phyloP scores from a whole-genome alignment of 1,284 basidiomycete genomes.

The Tetrapyrgos nigripes region DNA sequence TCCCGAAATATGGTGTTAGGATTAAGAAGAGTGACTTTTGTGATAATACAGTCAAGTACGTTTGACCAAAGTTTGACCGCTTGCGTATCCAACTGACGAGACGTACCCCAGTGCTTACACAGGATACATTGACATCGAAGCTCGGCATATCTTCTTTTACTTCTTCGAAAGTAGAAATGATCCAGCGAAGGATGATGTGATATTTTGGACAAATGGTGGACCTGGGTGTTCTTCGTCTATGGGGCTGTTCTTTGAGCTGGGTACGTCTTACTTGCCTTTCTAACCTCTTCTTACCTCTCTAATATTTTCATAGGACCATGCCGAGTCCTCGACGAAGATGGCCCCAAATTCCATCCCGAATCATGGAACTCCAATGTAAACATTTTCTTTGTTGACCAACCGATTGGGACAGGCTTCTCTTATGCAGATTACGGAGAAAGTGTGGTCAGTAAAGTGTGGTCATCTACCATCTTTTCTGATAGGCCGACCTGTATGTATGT shows the following conservation, averaged over 20 bases:
- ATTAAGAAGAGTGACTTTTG: conserved; percentile 60
- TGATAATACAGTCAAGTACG: conserved; percentile 57
- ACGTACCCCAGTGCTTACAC: conserved; percentile 30
- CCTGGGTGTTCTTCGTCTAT: conserved; percentile 62
- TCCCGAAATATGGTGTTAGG: conserved; percentile 59
- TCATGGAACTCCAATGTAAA: conserved; percentile 77
- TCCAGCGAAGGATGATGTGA: conserved; percentile 19
- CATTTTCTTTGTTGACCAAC: conserved; percentile 76
- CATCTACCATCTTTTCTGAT: neutral
- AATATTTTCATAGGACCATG: conserved; percentile 48
- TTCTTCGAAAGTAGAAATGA: conserved; percentile 81
- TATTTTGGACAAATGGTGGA: conserved; percentile 23
- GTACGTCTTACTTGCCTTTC: conserved; percentile 23
- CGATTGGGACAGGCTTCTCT: conserved; percentile 71
- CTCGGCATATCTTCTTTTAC: conserved; percentile 84
- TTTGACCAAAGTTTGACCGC: neutral
- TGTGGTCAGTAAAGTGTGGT: conserved; percentile 48
- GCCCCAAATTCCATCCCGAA: conserved; percentile 58
- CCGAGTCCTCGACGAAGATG: conserved; percentile 49
- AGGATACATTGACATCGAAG: conserved; percentile 73
- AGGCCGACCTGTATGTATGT: neutral
- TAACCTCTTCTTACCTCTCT: neutral
- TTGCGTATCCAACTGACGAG: conserved; percentile 4
- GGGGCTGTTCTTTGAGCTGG: conserved; percentile 74
- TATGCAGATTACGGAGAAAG: conserved; percentile 74